Base-by-base conservation (phyloP, 148 eudicot genomes). In the Nepenthes gracilis region DNA sequence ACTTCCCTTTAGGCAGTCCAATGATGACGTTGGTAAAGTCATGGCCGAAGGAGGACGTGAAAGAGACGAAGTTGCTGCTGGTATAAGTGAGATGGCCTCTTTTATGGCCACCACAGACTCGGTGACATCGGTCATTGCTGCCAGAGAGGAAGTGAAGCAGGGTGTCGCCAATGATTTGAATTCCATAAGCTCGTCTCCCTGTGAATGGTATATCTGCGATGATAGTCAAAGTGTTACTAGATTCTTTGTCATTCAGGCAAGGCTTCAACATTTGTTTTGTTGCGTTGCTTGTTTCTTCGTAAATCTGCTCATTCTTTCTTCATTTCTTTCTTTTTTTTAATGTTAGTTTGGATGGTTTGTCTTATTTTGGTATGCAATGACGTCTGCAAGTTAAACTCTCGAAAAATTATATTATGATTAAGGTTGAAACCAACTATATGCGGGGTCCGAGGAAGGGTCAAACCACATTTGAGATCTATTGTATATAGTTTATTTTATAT, bases 181-280 rank as follows among this genome's bases (percentile, higher is more conserved):
- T 54, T 89, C 97, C 6, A 75, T 72, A 33, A 74, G 63, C 61
- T 86, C 88, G 6, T 79, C 95, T 10, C 97, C 97, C 10, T 94
- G 99, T 74, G 95, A 86, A 61, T 94, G 99, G 99, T 94, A 76
- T 77, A 72, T 83, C 33, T 94, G 99, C 71, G 99, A 94, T 74
- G 92, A 89, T 68, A 86, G 83, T 70, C 78, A 75, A 69, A 81
- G 63, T 61, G 78, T 86, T 33, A 94, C 95, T 63, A 68, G 97
- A 81, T 83, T 66, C 74, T 86, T 94, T 32, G 83, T 94, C 52
- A 86, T 94, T 78, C 97, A 93, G 96, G 97, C 85, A 74, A 38
- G 43, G 35, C 47, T 37, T 35, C 47, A 53, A 12, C 4, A 36
- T 47, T 3, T 9, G 35, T 40, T 8, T 40, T 40, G 12, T 55